Evolutionary conservation across 352 stramenopile genomes (phyloP), one percentile per base, ranked within the genome.

Genomic region (Phytopythium helicoides): DNA sequence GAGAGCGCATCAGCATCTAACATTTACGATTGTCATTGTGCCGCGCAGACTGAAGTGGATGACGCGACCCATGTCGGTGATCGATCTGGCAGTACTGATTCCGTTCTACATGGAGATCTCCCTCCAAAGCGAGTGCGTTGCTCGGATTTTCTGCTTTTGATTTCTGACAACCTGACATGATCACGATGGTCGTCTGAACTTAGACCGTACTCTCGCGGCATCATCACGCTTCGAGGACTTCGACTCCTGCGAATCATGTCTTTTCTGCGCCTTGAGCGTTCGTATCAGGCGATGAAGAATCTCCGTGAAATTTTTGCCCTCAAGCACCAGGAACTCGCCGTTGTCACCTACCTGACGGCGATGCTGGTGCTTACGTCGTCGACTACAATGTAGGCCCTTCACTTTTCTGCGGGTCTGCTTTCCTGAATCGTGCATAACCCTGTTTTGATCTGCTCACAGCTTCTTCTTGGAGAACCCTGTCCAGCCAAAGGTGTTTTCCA

Each of bases 81-180:
- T 94, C 42, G 84, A 92, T 35, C 65, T 92, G 15, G 51, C 86
- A 31, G 77, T 88, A 8, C 66, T 94, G 16, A 49, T 92, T 18
- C 84, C 84, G 8, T 94, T 91, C 49, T 94, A 87, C 60, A 36
- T 94, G 3, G 84, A 92, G 54, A 89, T 94, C n/a, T 71, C 65
- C 25, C 66, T 80, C 31, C 68, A 89, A 50, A 66, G 80, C 6
- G 58, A 80, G 78, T 91, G 54, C 53, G 81, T 75, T 45, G 26
- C 14, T 5, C 15, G 26, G 16, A 10, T 23, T 16, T 19, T 10
- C 1, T 41, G 23, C 4, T 25, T 6, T 2, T 8, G 42, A 35
- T 48, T 1, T 15, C 6, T 19, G n/a, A 26, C n/a, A 49, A 49
- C 11, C 11, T 34, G 2, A 28, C 15, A 15, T 47, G 41, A 22